A percentile compares a stretch with the other conserved stretches of the same genome.
phyloP scores from a whole-genome alignment of 768 basidiomycete genomes.

The Suillus subalutaceus region DNA sequence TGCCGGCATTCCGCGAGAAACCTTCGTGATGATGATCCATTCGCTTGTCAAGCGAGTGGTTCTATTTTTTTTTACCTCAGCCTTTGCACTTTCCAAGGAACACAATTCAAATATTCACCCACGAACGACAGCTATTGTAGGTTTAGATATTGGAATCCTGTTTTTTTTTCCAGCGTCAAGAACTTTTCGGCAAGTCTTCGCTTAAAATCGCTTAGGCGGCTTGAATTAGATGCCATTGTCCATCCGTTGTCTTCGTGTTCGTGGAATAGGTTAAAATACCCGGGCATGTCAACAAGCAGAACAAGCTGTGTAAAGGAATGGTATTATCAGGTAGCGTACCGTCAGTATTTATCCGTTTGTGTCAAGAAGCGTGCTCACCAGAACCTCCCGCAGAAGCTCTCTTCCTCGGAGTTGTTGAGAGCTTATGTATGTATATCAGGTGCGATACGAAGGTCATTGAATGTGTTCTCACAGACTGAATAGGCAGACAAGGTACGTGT shows the following conservation, averaged over 20 bases:
- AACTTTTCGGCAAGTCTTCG: not conserved
- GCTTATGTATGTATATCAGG: not conserved
- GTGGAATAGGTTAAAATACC: not conserved
- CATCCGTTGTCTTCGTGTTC: not conserved
- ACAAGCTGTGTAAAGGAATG: not conserved
- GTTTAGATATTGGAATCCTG: not conserved
- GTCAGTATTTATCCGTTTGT: not conserved
- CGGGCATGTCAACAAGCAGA: not conserved
- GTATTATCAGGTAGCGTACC: not conserved
- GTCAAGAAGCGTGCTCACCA: not conserved
- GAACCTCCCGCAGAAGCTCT: not conserved
- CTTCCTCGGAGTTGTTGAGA: not conserved
- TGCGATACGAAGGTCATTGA: not conserved
- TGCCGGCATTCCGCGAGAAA: not conserved
- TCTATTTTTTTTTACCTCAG: conserved; percentile 1
- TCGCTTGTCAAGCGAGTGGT: conserved; percentile 1
- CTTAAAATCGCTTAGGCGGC: not conserved
- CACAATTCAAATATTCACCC: not conserved
- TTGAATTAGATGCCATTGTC: not conserved
- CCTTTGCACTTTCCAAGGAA: not conserved
- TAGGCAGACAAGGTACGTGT: not conserved
- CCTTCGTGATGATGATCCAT: not conserved
- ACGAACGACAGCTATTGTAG: not conserved
- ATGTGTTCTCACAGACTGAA: not conserved
- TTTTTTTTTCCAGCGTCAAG: not conserved